Base-by-base conservation (phyloP, 2,329 filamentous ascomycete species). In the Aspergillus sp. region DNA sequence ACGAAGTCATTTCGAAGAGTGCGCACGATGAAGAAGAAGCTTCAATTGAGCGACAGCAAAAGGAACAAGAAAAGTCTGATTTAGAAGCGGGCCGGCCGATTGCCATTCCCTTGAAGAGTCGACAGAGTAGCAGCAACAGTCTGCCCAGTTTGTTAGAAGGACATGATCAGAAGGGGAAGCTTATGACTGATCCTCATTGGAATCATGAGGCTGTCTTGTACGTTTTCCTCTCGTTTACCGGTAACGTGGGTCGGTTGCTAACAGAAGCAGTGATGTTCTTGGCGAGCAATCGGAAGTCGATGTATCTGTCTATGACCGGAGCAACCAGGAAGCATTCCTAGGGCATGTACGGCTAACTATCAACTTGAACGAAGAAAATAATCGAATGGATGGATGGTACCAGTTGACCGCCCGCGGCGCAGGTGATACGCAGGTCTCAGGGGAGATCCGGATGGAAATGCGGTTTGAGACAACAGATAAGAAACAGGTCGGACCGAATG, bases 161-260 rank as follows among this genome's bases (percentile, higher is more conserved):
- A 52, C 74, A 76, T 52, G 78, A 81, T 51, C 73, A 76, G 57
- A 74, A 75, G 55, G 70, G 70, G 33, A 83, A 83, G 57, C 76
- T 81, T 47, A 76, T 90, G 51, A 91, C 89, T 6, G 87, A 88
- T 65, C 91, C 93, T 0, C 88, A 88, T 60, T 98, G 93, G 93
- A 89, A 95, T 68, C 91, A 95, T 46, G 89, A 95, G 64, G 90
- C 91, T 33, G 80, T 88, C 44, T 98, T 98, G 90, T 96, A 81
- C 74, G 90, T 79, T 39, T 38, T 39, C 15, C 22, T 48, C 23
- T 42, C 13, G 27, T 43, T 23, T n/a, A 9, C 4, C 6, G 33
- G 17, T 33, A 37, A 25, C n/a, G 48, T 15, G 9, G 12, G 30
- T 53, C 44, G 15, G 42, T 45, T 52, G 49, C 68, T 72, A 52